Evolutionary conservation across 257 asterid genomes (phyloP).

Genomic region (Plectranthus barbatus): DNA sequence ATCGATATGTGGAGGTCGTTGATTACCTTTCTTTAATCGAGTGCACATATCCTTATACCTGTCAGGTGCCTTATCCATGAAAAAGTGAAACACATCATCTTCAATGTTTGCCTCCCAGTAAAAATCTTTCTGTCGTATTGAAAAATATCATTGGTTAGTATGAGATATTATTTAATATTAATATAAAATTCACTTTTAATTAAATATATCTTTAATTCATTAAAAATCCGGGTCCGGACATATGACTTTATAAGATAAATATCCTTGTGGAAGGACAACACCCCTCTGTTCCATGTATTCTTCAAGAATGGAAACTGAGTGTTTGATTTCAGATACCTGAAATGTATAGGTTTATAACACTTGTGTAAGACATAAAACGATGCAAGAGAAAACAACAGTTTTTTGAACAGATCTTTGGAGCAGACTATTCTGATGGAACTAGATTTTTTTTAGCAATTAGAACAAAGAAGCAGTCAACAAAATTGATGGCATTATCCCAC

Average conservation of each 20-base stretch:
- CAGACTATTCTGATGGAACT: background rate
- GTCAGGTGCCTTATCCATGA: no score
- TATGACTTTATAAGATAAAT: constrained; percentile 64
- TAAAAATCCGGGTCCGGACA: constrained; percentile 68
- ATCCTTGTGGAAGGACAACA: constrained; percentile 67
- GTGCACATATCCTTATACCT: no score
- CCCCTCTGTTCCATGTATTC: constrained; percentile 92
- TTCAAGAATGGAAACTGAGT: constrained; percentile 57
- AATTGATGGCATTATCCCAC: no score
- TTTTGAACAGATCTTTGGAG: background rate
- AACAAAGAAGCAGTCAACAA: background rate
- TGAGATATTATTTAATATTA: no score
- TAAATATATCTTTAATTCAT: no score
- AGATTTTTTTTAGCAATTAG: background rate
- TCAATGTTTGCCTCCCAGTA: no score
- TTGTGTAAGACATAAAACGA: background rate
- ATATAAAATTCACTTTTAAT: no score
- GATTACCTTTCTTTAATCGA: no score
- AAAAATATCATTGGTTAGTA: no score
- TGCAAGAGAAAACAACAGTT: background rate
- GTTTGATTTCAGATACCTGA: constrained; percentile 67
- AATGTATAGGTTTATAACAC: constrained; percentile 1
- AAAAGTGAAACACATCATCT: no score
- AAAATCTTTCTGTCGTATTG: no score
- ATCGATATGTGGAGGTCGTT: no score